Evolutionary conservation across 2,329 filamentous ascomycete genomes (phyloP), one percentile per base, ranked within the genome.

Genomic region (Aulographum hederae): DNA sequence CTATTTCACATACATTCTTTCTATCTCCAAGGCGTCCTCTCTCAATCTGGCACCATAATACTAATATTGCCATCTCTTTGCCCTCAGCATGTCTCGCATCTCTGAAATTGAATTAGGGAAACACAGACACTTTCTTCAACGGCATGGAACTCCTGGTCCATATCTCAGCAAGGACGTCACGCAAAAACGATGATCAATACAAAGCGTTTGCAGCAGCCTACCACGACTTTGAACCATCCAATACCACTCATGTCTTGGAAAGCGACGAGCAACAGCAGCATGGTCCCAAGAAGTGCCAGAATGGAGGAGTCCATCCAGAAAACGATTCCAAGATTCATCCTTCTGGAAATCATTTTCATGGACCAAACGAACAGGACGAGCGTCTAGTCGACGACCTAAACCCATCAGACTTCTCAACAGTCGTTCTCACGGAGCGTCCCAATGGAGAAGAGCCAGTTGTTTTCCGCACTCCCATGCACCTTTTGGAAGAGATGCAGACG

Each of bases 111-210:
- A n/a, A n/a, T n/a, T n/a, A n/a, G n/a, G n/a, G n/a, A n/a, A n/a
- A n/a, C n/a, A n/a, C n/a, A n/a, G n/a, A n/a, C n/a, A n/a, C n/a
- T n/a, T n/a, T n/a, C n/a, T 13, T 32, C 15, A 10, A 8, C 5
- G 8, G 6, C 34, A 48, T 56, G 43, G 52, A 59, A 36, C 46
- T 63, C 18, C 47, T 60, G 19, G 53, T 57, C 20, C 60, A 64
- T 41, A 53, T 59, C 26, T 57, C 58, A 35, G 53, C 59, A 5
- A 46, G 57, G 6, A 51, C 53, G 6, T 54, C 49, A 23, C 48
- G 45, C 18, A 45, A 47, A 25, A 51, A 56, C 36, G 60, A 63
- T 44, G 48, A 57, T 23, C 37, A 48, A 4, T 58, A 52, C 36
- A 47, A 45, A 29, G 46, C 48, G 27, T 43, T 60, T 36, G 56